Conservation (phyloP, 208 protist species). For the Jaenimonas drosophilae region DNA sequence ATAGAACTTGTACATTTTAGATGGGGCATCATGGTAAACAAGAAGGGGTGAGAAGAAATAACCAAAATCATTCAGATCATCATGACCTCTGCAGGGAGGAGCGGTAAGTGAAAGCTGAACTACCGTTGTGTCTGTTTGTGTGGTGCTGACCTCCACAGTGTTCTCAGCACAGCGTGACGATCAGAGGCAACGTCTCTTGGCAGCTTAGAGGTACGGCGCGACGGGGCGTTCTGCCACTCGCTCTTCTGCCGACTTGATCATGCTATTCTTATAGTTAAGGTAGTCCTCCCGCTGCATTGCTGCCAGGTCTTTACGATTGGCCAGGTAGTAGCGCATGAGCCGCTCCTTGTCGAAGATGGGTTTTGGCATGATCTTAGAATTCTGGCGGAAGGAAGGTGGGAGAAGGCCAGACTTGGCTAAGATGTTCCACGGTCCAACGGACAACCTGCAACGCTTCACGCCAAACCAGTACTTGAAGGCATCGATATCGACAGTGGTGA, state of each 20-base stretch:
- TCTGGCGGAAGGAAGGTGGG: constrained; percentile 73
- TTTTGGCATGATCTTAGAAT: constrained; percentile 84
- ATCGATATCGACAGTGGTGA: constrained; percentile 85
- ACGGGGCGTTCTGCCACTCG: constrained; percentile 60
- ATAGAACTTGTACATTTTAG: too few species aligned
- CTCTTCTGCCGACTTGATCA: constrained; percentile 74
- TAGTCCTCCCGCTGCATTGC: constrained; percentile 61
- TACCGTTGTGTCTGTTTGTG: too few species aligned
- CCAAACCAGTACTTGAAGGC: constrained; percentile 92
- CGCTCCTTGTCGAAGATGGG: constrained; percentile 89
- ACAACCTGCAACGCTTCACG: constrained; percentile 78
- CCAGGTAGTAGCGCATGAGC: constrained; percentile 84
- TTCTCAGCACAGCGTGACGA: too few species aligned
- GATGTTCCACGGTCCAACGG: constrained; percentile 74
- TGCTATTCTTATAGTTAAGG: constrained; percentile 81
- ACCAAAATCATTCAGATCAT: too few species aligned
- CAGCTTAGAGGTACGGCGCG: constrained; percentile 59
- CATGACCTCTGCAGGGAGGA: too few species aligned
- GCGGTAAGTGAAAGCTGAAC: too few species aligned
- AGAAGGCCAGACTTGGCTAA: constrained; percentile 79
- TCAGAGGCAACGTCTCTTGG: too few species aligned
- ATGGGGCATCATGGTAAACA: too few species aligned
- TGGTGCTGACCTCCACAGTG: too few species aligned
- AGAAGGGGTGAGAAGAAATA: constrained; percentile 4
- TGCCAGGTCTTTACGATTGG: constrained; percentile 65